Percentiles rank a stretch among this genome's conserved stretches.
phyloP scores from a whole-genome alignment of 2,329 filamentous ascomycete species.

The Phaeophleospora eucalypticola region DNA sequence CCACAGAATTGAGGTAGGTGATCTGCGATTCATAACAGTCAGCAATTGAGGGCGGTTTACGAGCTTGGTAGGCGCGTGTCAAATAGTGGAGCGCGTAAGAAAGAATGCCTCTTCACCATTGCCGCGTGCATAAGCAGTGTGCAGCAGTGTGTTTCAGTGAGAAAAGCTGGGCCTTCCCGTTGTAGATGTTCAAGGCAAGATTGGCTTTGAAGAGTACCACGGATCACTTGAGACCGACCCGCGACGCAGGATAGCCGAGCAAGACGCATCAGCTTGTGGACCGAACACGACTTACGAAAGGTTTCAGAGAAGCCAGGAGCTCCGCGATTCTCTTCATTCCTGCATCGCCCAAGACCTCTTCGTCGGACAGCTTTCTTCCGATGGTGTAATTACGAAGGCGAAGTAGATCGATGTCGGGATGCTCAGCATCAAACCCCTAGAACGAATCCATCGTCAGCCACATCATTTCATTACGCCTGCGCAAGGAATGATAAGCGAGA shows the following conservation, averaged over 20 bases:
- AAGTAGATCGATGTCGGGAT: constrained; percentile 74
- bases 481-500: not conserved
- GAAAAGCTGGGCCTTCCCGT: too few relatives aligned
- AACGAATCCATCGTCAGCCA: constrained; percentile 1
- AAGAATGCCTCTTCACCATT: too few relatives aligned
- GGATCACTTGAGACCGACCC: constrained; percentile 4
- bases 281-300: constrained; percentile 67
- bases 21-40: constrained; percentile 35
- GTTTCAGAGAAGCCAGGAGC: constrained; percentile 64
- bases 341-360: constrained; percentile 58
- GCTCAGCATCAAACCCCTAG: constrained; percentile 42
- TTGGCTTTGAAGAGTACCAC: constrained; percentile 7
- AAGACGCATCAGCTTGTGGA: not conserved
- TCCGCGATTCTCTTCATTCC: constrained; percentile 62
- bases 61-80: too few relatives aligned
- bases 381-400: constrained; percentile 77
- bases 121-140: too few relatives aligned
- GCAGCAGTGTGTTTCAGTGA: too few relatives aligned
- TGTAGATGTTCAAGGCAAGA: too few relatives aligned
- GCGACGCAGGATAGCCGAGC: not conserved
- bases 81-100: too few relatives aligned
- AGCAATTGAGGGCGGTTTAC: not conserved
- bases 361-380: constrained; percentile 61
- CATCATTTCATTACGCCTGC: not conserved
- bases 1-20: constrained; percentile 48